phyloP scores from a whole-genome alignment of 257 asterid genomes.

The Ocimum tenuiflorum region DNA sequence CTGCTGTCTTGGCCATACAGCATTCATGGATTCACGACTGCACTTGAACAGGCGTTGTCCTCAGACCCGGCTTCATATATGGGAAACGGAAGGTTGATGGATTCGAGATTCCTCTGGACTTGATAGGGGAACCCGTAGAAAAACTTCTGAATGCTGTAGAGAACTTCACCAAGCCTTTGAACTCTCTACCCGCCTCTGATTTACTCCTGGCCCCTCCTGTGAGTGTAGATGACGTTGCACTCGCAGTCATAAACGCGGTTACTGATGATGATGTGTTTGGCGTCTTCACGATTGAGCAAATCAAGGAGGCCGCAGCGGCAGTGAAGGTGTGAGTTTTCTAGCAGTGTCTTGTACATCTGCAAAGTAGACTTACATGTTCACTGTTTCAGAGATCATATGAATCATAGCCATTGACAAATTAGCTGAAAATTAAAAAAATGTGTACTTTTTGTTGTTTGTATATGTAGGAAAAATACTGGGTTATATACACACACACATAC shows the following conservation, averaged over 20 bases:
- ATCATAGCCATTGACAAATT: background rate
- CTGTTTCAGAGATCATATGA: background rate
- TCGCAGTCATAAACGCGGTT: slow-evolving; percentile 67
- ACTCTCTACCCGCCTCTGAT: slow-evolving; percentile 86
- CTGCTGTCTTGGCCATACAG: background rate
- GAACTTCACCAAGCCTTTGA: slow-evolving; percentile 68
- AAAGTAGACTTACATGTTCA: no score
- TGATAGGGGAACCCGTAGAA: slow-evolving; percentile 82
- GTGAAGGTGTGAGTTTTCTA: slow-evolving; percentile 10
- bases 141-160: slow-evolving; percentile 48
- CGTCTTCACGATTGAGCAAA: slow-evolving; percentile 80
- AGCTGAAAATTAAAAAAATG: no score
- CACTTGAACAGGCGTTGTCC: slow-evolving; percentile 61
- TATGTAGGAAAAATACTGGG: no score
- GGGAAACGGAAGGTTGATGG: slow-evolving; percentile 85
- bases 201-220: slow-evolving; percentile 81
- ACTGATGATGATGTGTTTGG: slow-evolving; percentile 79
- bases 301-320: slow-evolving; percentile 84
- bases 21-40: background rate
- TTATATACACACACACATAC: no score
- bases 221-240: slow-evolving; percentile 80
- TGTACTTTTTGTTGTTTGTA: no score
- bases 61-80: slow-evolving; percentile 85
- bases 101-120: slow-evolving; percentile 78
- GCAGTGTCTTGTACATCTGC: background rate